Evolutionary conservation across 2,329 filamentous ascomycete species (phyloP).

Genomic region (Periconia sp.): DNA sequence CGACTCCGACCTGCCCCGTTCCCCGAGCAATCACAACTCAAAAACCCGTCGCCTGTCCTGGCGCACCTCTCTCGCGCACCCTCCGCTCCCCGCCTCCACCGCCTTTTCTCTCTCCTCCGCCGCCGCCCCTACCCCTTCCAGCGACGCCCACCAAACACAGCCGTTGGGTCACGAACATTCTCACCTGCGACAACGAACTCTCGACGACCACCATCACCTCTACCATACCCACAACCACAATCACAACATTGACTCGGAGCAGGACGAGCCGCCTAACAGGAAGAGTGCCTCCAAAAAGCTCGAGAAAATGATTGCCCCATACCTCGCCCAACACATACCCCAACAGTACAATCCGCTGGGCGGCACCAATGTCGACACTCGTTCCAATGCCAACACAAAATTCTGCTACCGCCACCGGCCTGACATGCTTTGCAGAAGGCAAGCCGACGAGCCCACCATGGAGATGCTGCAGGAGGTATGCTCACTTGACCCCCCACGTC

Average conservation of each 20-base stretch:
- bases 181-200: constrained; percentile 30
- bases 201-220: neutral
- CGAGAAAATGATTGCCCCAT: constrained; percentile 79
- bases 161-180: constrained; percentile 42
- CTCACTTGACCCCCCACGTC: constrained; percentile 11
- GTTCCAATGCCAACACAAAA: constrained; percentile 70
- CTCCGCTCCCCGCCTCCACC: no score
- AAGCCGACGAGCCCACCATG: constrained; percentile 96
- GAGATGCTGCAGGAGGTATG: constrained; percentile 84
- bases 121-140: constrained; percentile 2
- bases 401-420: constrained; percentile 96
- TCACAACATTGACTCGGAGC: constrained; percentile 21
- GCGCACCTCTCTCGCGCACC: constrained; percentile 27
- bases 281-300: constrained; percentile 60
- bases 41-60: constrained; percentile 31
- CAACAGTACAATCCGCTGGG: constrained; percentile 81
- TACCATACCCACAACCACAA: neutral
- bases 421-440: constrained; percentile 88
- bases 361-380: constrained; percentile 47
- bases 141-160: constrained; percentile 36
- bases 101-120: constrained; percentile 5
- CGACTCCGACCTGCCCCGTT: neutral
- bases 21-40: constrained; percentile 11
- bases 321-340: constrained; percentile 88
- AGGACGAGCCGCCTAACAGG: constrained; percentile 30